Conservation (phyloP, 495 filamentous ascomycete genomes). For the Penicillium lagena region DNA sequence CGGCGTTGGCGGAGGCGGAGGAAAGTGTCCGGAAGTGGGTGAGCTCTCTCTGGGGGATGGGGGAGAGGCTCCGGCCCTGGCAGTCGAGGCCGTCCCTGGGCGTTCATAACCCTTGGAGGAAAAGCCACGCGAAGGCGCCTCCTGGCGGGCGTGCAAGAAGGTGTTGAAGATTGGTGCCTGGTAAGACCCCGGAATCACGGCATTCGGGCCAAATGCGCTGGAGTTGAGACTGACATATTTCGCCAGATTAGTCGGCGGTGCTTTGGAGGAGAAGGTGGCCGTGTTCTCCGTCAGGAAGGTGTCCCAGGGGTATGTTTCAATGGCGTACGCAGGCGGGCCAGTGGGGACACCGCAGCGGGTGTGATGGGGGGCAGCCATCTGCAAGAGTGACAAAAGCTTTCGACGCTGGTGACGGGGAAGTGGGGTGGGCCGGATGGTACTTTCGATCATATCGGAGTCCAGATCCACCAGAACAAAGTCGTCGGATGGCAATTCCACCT, state of each 20-base stretch:
- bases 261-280: constrained; percentile 64
- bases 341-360: constrained; percentile 77
- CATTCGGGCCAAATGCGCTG: constrained; percentile 66
- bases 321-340: constrained; percentile 87
- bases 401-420: constrained; percentile 85
- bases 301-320: constrained; percentile 87
- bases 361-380: constrained; percentile 85
- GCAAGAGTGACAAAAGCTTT: constrained; percentile 82
- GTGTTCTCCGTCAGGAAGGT: constrained; percentile 81
- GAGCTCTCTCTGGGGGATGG: constrained; percentile 72
- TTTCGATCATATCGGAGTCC: constrained; percentile 82
- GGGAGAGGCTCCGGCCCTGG: constrained; percentile 60
- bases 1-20: constrained; percentile 63
- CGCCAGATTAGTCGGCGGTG: constrained; percentile 64
- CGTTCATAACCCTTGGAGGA: constrained; percentile 58
- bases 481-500: constrained; percentile 87
- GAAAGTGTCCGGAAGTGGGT: constrained; percentile 74
- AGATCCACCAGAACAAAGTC: constrained; percentile 94
- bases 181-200: constrained; percentile 42
- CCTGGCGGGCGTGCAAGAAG: constrained; percentile 71
- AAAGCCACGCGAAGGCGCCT: constrained; percentile 36
- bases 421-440: constrained; percentile 61
- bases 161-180: constrained; percentile 77
- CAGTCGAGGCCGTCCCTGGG: constrained; percentile 74
- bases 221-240: constrained; percentile 87